Percentiles rank a stretch among this genome's conserved stretches.
phyloP scores from a whole-genome alignment of 2,329 filamentous ascomycete genomes.

The Alternaria consortialis region DNA sequence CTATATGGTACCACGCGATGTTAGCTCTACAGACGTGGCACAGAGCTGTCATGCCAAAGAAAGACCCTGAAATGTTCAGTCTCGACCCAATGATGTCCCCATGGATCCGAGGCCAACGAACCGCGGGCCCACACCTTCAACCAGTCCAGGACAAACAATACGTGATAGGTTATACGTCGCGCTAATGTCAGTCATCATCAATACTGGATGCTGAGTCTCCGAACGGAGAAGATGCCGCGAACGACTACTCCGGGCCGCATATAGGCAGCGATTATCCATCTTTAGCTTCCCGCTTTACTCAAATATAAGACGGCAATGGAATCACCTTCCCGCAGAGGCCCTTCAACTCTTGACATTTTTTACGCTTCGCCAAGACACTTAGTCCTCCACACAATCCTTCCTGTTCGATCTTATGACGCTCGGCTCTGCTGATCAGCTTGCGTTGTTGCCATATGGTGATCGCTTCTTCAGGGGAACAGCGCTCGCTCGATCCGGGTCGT shows the following conservation, averaged over 20 bases:
- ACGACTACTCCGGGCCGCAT: neutral
- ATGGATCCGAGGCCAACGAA: neutral
- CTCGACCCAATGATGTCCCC: neutral
- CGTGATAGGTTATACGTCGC: neutral
- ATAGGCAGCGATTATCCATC: neutral
- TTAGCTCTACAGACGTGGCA: neutral
- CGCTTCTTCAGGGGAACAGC: constrained; percentile 11
- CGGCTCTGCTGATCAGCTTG: constrained; percentile 11
- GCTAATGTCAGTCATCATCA: neutral
- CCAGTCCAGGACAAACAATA: constrained; percentile 6
- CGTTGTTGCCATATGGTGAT: constrained; percentile 20
- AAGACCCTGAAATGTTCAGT: neutral
- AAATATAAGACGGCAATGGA: constrained; percentile 1
- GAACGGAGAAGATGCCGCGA: neutral
- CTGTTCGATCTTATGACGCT: constrained; percentile 25
- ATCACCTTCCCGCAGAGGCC: neutral
- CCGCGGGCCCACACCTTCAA: neutral
- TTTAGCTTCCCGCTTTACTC: neutral
- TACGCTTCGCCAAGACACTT: neutral
- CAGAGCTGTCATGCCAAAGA: neutral
- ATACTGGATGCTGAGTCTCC: neutral
- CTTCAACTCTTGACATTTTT: neutral
- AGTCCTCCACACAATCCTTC: neutral
- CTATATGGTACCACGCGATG: neutral
- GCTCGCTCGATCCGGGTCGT: constrained; percentile 12